Conservation (phyloP, 2,329 filamentous ascomycete genomes). For the Trichoderma sp. region DNA sequence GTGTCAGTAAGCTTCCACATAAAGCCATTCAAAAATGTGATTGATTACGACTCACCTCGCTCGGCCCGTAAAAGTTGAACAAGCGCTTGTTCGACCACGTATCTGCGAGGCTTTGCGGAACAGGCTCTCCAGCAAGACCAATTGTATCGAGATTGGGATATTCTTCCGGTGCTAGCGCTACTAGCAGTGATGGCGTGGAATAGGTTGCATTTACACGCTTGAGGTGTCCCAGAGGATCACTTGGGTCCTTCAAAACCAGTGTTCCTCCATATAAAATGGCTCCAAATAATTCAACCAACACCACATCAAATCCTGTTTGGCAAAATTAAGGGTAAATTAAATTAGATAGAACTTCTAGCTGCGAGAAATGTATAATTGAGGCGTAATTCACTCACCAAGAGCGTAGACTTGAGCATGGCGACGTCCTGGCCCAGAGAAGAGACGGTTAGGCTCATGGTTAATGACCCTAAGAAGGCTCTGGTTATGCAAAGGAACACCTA, state of each 20-base stretch:
- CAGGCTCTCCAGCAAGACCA: conserved; percentile 3
- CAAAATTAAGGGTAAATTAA: background rate
- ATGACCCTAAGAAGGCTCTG: background rate
- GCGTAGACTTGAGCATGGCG: background rate
- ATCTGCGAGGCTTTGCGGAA: background rate
- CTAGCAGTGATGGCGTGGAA: background rate
- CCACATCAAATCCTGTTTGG: background rate
- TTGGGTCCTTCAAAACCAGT: background rate
- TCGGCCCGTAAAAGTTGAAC: conserved; percentile 5
- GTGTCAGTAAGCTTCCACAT: background rate
- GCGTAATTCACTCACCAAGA: background rate
- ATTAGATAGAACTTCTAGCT: background rate
- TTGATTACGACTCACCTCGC: background rate
- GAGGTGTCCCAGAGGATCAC: background rate
- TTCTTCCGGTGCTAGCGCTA: background rate
- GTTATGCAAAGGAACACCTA: conserved; percentile 1
- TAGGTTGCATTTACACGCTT: background rate
- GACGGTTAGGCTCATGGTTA: background rate
- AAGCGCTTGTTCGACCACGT: background rate
- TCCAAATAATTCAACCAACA: background rate
- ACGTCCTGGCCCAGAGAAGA: background rate
- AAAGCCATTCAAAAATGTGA: background rate
- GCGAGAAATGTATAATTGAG: too few species aligned
- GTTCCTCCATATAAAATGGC: background rate
- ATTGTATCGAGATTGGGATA: background rate